Base-by-base conservation (phyloP, 1,284 basidiomycete species). In the Puccinia novopanici region DNA sequence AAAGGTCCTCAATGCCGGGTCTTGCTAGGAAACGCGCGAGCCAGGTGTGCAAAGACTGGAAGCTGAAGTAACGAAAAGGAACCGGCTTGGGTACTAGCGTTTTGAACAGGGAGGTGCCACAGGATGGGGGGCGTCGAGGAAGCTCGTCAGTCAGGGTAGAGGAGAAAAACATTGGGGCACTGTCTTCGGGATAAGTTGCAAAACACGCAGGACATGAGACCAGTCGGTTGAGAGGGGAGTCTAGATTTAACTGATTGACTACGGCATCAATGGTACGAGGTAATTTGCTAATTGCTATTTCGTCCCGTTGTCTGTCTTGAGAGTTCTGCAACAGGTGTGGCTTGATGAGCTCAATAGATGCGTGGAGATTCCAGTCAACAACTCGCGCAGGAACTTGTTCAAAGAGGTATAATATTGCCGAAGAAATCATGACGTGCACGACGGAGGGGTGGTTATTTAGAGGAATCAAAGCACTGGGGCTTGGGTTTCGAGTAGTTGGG, bases 1-100 rank as follows among this genome's bases (percentile, higher is more conserved):
- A 65, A 13, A 61, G 45, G 22, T 57, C 45, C 61, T 75, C 59
- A 65, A 75, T 52, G 1, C 6, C 22, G 5, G 74, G 74, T 65
- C 45, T 57, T 17, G 59, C 65, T 19, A 75, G 37, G 40, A 70
- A 70, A 50, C 17, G 24, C 1, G n/a, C 13, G 6, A 70, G 13
- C 67, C 67, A 70, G 24, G 10, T 52, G 15, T 27, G 3, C 13
- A 70, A 10, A 17, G 67, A 30, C 22, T 70, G 67, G 24, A 48
- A 70, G n/a, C 24, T 50, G 13, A 70, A 27, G 2, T 30, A 42
- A 3, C 67, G 10, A 27, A 0, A 30, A 0, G 45, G 0, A n/a
- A 22, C 2, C 15, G 42, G 13, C 45, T 70, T 52, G n/a, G 61
- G 37, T 4, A 12, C 15, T 10, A 22, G 45, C 2, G 67, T 4